A percentile compares a stretch with the other conserved stretches of the same genome.
phyloP scores from a whole-genome alignment of 768 basidiomycete species.

The Rhodotorula diobovata region DNA sequence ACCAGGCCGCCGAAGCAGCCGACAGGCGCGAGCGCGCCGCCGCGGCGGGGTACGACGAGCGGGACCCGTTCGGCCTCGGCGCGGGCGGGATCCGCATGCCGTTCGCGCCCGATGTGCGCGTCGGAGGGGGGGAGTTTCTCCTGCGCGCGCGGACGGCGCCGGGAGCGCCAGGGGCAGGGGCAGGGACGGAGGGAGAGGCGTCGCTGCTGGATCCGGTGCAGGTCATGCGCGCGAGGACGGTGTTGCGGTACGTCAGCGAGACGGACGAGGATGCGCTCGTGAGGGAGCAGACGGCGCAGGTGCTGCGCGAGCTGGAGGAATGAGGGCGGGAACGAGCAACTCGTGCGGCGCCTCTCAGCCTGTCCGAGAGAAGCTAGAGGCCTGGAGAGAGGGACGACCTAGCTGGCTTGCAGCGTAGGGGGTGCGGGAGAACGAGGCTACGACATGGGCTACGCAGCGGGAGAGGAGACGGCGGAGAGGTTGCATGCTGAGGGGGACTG shows the following conservation, averaged over 20 bases:
- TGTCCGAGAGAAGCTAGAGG: too few species aligned
- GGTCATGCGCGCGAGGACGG: conserved; percentile 57
- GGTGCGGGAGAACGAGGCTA: too few species aligned
- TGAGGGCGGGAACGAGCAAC: not conserved
- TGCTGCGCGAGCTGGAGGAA: conserved; percentile 17
- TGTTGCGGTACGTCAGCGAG: conserved; percentile 63
- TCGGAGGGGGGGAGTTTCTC: conserved; percentile 18
- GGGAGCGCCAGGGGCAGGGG: too few species aligned
- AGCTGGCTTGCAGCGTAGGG: too few species aligned
- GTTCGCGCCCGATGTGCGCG: conserved; percentile 15
- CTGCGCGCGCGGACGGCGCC: not conserved
- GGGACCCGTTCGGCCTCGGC: not conserved
- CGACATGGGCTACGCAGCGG: too few species aligned
- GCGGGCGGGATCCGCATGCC: conserved; percentile 11
- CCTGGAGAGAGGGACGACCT: too few species aligned
- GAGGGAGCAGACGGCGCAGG: conserved; percentile 45
- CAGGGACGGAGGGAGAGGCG: not conserved
- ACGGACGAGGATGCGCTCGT: conserved; percentile 70
- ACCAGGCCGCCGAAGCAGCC: conserved; percentile 50
- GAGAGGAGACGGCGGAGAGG: too few species aligned
- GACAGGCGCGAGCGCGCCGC: not conserved
- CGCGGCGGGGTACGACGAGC: not conserved
- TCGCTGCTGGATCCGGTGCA: conserved; percentile 47
- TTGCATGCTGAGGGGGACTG: too few species aligned
- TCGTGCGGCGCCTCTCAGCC: not conserved